Evolutionary conservation across 2,329 filamentous ascomycete genomes (phyloP).

Genomic region (Rhinocladiella mackenziei): DNA sequence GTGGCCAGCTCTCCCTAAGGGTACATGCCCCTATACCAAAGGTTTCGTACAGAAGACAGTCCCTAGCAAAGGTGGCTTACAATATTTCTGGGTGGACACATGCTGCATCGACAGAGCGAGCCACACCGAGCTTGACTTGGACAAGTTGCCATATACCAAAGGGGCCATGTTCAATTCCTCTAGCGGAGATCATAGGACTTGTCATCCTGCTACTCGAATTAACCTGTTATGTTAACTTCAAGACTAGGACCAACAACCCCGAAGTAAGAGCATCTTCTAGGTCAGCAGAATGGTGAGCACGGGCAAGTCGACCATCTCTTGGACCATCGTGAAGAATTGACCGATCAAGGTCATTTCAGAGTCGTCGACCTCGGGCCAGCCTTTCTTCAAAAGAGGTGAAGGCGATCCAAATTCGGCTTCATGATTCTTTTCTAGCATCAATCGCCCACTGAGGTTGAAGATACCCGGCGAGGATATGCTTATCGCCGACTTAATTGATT

Average conservation of each 20-base stretch:
- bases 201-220: constrained; percentile 7
- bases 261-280: constrained; percentile 34
- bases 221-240: constrained; percentile 1
- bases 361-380: constrained; percentile 8
- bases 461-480: constrained; percentile 31
- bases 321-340: constrained; percentile 32
- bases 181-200: constrained; percentile 6
- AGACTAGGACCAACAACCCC: neutral
- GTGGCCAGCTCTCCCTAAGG: no score
- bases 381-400: constrained; percentile 42
- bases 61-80: no score
- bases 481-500: constrained; percentile 25
- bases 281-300: constrained; percentile 37
- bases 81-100: no score
- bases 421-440: constrained; percentile 42
- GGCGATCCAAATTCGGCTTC: constrained; percentile 36
- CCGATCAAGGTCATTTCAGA: constrained; percentile 2
- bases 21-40: no score
- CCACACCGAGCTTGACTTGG: no score
- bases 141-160: neutral
- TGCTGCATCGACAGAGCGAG: no score
- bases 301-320: constrained; percentile 38
- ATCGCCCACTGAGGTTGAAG: constrained; percentile 33
- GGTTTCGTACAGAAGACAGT: no score
- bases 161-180: constrained; percentile 9